phyloP scores from a whole-genome alignment of 1,139 yeast genomes.

The Geotrichum europaeum region DNA sequence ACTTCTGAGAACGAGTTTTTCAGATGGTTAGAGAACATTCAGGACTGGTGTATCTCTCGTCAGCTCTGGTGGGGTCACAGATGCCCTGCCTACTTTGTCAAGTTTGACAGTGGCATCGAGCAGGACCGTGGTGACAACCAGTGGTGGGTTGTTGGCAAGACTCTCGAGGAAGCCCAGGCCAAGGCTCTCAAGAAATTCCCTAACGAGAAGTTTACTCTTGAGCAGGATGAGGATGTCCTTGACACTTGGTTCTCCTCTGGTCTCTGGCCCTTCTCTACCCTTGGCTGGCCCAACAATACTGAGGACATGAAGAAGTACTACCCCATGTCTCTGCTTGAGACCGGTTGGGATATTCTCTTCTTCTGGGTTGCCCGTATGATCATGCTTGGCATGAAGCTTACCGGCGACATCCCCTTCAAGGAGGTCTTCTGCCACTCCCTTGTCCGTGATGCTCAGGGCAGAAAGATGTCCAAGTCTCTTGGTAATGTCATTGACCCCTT shows the following conservation, averaged over 20 bases:
- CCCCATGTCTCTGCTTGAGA: constrained; percentile 92
- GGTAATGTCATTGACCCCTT: constrained; percentile 96
- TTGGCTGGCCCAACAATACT: constrained; percentile 88
- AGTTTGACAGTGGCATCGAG: constrained; percentile 38
- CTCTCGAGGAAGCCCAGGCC: constrained; percentile 69
- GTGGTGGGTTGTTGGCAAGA: constrained; percentile 90
- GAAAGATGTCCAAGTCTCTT: constrained; percentile 96
- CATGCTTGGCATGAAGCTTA: constrained; percentile 79
- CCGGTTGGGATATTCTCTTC: constrained; percentile 98
- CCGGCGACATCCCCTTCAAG: constrained; percentile 87
- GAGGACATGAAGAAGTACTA: constrained; percentile 69
- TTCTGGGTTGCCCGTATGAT: constrained; percentile 99
- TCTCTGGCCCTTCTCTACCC: constrained; percentile 93
- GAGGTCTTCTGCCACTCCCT: constrained; percentile 98
- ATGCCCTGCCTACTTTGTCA: constrained; percentile 90
- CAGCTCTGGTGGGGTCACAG: constrained; percentile 99
- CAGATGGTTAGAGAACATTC: constrained; percentile 94
- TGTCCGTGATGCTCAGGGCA: constrained; percentile 98
- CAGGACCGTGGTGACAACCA: constrained; percentile 57
- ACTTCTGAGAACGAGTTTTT: constrained; percentile 88
- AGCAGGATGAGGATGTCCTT: constrained; percentile 95
- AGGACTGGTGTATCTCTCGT: constrained; percentile 99
- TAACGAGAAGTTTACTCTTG: constrained; percentile 61
- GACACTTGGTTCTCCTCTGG: constrained; percentile 99
- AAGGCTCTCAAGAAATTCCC: constrained; percentile 77